Percentiles rank a stretch among this genome's conserved stretches.
These are phyloP conservation scores for Aspergillus eucalypticola DNA, from an alignment of 2,329 filamentous ascomycete species.

Conservation along the genomic window DNA sequence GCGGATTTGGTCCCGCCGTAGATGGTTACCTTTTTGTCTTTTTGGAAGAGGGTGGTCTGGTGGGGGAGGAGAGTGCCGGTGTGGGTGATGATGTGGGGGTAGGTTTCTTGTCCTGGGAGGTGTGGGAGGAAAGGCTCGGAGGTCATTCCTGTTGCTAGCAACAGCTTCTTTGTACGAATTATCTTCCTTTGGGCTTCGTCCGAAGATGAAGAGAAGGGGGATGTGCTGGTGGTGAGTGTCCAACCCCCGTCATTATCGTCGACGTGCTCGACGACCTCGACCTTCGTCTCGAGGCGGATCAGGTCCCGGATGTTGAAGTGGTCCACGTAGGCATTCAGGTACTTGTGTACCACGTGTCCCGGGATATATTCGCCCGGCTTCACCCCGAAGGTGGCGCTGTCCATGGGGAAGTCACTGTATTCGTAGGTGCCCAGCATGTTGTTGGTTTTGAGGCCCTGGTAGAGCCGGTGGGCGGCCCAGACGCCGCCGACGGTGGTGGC, in stretches of 20 bases:
- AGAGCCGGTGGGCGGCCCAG: conserved; percentile 66
- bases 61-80: conserved; percentile 53
- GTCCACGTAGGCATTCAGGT: conserved; percentile 58
- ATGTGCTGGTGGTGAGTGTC: conserved; percentile 24
- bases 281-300: conserved; percentile 54
- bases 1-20: conserved; percentile 64
- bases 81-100: conserved; percentile 59
- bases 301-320: conserved; percentile 52
- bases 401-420: conserved; percentile 73
- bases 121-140: conserved; percentile 58
- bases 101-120: conserved; percentile 53
- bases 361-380: conserved; percentile 60
- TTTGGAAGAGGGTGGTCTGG: conserved; percentile 29
- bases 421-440: conserved; percentile 74
- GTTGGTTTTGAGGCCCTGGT: conserved; percentile 71
- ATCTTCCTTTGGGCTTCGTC: background rate
- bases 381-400: conserved; percentile 51
- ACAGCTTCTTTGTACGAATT: conserved; percentile 51
- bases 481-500: conserved; percentile 64
- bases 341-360: conserved; percentile 56
- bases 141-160: conserved; percentile 63
- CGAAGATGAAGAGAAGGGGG: conserved; percentile 15
- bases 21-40: conserved; percentile 44
- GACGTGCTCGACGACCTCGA: conserved; percentile 50
- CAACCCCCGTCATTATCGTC: conserved; percentile 40